These are phyloP conservation scores for Auricularia sp. DNA, from an alignment of 768 basidiomycete species.

Conservation along the genomic window DNA sequence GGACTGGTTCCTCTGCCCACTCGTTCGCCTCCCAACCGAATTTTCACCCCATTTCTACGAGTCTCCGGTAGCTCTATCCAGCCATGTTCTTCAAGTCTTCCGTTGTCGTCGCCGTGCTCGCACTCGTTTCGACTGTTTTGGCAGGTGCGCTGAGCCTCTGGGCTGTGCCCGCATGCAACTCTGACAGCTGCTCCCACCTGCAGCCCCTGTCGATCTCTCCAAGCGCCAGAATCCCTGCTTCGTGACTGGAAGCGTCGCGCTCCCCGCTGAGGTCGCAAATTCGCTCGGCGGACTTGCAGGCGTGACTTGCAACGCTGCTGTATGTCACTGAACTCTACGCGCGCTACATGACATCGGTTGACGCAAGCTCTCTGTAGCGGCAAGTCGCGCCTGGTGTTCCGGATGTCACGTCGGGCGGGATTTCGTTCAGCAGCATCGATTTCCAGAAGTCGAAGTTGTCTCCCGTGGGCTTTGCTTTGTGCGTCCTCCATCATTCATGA, in stretches of 20 bases:
- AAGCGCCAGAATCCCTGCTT: constrained; percentile 6
- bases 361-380: neutral
- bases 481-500: neutral
- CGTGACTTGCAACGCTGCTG: neutral
- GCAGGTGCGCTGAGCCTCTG: neutral
- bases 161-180: neutral
- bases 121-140: neutral
- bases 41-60: neutral
- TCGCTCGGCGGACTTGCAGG: constrained; percentile 1
- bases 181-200: neutral
- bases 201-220: neutral
- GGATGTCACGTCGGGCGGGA: constrained; percentile 6
- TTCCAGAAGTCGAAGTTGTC: constrained; percentile 7
- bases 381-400: constrained; percentile 7
- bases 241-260: constrained; percentile 4
- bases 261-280: constrained; percentile 7
- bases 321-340: neutral
- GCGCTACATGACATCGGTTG: neutral
- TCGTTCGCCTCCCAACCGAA: neutral
- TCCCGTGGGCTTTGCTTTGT: constrained; percentile 9
- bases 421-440: constrained; percentile 8
- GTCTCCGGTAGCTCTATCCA: neutral
- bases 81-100: neutral
- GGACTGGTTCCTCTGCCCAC: neutral
- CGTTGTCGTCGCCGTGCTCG: neutral